Percentiles rank a stretch among this genome's conserved stretches.
Conservation (phyloP, 257 asterid species). For the Scutellaria minor region DNA sequence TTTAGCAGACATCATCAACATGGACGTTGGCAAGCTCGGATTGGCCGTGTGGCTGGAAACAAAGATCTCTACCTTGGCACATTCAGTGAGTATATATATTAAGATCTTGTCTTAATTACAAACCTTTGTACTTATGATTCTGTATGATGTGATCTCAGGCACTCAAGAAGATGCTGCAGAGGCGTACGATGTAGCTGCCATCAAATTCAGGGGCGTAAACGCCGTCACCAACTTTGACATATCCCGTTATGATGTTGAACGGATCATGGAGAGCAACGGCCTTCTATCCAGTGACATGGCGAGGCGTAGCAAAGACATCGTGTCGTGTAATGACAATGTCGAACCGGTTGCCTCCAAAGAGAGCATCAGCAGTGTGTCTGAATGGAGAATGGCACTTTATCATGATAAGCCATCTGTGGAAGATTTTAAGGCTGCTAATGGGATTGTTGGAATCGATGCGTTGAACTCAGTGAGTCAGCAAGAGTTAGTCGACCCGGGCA, state of each 20-base stretch:
- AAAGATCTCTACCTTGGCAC: conserved; percentile 97
- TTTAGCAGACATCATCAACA: conserved; percentile 99
- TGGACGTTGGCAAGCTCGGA: conserved; percentile 99
- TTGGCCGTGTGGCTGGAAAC: conserved; percentile 98
- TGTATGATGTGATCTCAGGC: conserved; percentile 43
- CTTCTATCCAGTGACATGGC: conserved; percentile 88
- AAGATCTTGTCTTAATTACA: too few species aligned
- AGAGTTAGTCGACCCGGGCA: conserved; percentile 29
- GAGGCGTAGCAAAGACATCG: conserved; percentile 49
- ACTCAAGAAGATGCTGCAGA: conserved; percentile 99
- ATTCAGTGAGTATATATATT: conserved; percentile 62
- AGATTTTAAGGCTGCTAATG: conserved; percentile 42
- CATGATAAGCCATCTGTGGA: conserved; percentile 45
- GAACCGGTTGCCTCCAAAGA: conserved; percentile 37
- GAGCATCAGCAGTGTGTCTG: conserved; percentile 33
- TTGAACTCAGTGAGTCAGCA: conserved; percentile 29
- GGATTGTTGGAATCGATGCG: conserved; percentile 42
- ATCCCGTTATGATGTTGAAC: conserved; percentile 74
- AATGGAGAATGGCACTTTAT: conserved; percentile 62
- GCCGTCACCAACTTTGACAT: conserved; percentile 94
- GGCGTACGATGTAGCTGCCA: conserved; percentile 97
- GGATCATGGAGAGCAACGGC: conserved; percentile 79
- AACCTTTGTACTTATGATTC: too few species aligned
- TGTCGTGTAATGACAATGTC: conserved; percentile 4
- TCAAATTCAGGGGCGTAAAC: conserved; percentile 82